A percentile compares a stretch with the other conserved stretches of the same genome.
These are phyloP conservation scores for Saccharomycopsis sp. DNA, from an alignment of 805 yeast species.

Conservation along the genomic window DNA sequence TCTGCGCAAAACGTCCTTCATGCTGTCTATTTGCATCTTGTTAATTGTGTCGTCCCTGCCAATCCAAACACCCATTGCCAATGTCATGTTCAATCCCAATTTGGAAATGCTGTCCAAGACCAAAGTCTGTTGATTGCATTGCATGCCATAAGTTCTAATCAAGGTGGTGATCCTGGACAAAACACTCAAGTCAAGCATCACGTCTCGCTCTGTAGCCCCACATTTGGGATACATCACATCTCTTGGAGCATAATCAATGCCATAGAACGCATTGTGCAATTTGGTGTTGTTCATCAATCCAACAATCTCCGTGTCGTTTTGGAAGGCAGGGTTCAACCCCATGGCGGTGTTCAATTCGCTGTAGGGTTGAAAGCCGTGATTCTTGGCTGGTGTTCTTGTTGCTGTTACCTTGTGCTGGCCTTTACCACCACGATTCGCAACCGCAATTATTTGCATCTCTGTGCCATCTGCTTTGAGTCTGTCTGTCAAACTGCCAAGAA, in stretches of 20 bases:
- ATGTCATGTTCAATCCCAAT: constrained; percentile 43
- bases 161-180: constrained; percentile 51
- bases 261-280: constrained; percentile 38
- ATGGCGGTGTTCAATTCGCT: constrained; percentile 26
- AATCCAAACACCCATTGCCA: constrained; percentile 59
- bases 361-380: no score
- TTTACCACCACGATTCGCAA: no score
- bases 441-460: no score
- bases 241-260: constrained; percentile 53
- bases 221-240: constrained; percentile 45
- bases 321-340: constrained; percentile 29
- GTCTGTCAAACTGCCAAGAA: no score
- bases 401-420: no score
- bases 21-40: constrained; percentile 34
- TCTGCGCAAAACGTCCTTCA: constrained; percentile 33
- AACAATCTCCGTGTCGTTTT: constrained; percentile 29
- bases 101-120: constrained; percentile 45
- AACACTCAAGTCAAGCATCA: constrained; percentile 46
- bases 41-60: constrained; percentile 39
- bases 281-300: constrained; percentile 30
- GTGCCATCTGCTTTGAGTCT: no score
- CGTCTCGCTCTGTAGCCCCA: constrained; percentile 39
- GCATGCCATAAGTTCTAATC: constrained; percentile 51
- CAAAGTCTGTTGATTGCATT: constrained; percentile 46
- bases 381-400: background rate